Percentiles rank a stretch among this genome's conserved stretches.
phyloP scores from a whole-genome alignment of 768 basidiomycete species.

The Auricularia sp. region DNA sequence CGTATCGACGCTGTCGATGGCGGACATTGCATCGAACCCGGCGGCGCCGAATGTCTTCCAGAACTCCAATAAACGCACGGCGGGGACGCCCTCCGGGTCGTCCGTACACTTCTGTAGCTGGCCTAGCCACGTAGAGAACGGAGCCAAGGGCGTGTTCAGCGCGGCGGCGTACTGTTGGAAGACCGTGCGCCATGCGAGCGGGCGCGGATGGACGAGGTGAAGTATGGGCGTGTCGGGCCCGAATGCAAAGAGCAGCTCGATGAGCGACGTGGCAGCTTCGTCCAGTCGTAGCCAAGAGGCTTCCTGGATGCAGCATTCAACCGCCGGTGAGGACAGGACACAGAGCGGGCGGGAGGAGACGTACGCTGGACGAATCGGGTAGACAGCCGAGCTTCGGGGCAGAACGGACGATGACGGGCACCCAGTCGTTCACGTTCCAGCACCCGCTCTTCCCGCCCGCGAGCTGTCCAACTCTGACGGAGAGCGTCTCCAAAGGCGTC shows the following conservation, averaged over 20 bases:
- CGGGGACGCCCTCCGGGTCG: slow-evolving; percentile 10
- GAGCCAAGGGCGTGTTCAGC: slow-evolving; percentile 16
- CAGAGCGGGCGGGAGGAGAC: slow-evolving; percentile 6
- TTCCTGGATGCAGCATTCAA: background rate
- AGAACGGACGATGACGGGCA: slow-evolving; percentile 31
- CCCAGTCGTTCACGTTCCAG: slow-evolving; percentile 35
- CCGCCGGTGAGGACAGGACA: background rate
- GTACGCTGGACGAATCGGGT: slow-evolving; percentile 22
- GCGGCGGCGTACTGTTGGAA: slow-evolving; percentile 6
- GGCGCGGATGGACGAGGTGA: slow-evolving; percentile 18
- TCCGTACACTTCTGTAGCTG: slow-evolving; percentile 4
- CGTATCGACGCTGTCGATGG: background rate
- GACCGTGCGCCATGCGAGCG: slow-evolving; percentile 11
- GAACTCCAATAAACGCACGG: slow-evolving; percentile 17
- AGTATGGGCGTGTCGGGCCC: slow-evolving; percentile 1
- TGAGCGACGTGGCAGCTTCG: slow-evolving; percentile 14
- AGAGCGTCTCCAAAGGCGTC: slow-evolving; percentile 21
- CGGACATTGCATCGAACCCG: background rate
- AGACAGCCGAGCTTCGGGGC: slow-evolving; percentile 23
- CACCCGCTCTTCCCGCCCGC: slow-evolving; percentile 25
- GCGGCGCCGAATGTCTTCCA: slow-evolving; percentile 5
- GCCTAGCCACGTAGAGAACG: slow-evolving; percentile 18
- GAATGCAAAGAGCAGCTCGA: slow-evolving; percentile 15
- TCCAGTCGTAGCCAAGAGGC: slow-evolving; percentile 18
- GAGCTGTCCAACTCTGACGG: slow-evolving; percentile 32